A percentile compares a stretch with the other conserved stretches of the same genome.
These are phyloP conservation scores for Rhizopogon vulgaris DNA, from an alignment of 768 basidiomycete genomes.

Conservation along the genomic window DNA sequence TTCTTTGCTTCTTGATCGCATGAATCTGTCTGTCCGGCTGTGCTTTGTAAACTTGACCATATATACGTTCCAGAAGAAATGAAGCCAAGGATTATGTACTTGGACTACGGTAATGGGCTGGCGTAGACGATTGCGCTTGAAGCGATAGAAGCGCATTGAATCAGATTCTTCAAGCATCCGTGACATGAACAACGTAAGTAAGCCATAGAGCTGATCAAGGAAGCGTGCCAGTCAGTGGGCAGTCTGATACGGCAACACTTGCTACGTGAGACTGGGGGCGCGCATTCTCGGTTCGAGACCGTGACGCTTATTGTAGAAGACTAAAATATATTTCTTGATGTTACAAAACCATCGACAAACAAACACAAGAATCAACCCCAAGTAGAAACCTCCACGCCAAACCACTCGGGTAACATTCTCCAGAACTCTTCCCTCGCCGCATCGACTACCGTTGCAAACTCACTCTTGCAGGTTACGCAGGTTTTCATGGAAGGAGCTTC, in stretches of 20 bases:
- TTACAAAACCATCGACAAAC: background rate
- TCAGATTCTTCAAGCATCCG: conserved; percentile 43
- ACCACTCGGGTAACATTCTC: conserved; percentile 60
- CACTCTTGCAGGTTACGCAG: conserved; percentile 59
- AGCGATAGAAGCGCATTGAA: conserved; percentile 82
- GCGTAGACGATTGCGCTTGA: conserved; percentile 66
- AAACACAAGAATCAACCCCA: conserved; percentile 24
- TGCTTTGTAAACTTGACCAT: conserved; percentile 98
- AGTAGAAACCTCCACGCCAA: conserved; percentile 43
- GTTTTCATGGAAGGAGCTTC: conserved; percentile 42
- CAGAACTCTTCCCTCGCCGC: conserved; percentile 58
- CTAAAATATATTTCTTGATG: too few species aligned
- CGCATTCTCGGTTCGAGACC: too few species aligned
- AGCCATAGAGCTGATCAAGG: too few species aligned
- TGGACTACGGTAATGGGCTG: conserved; percentile 65
- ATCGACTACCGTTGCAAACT: conserved; percentile 57
- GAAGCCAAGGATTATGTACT: conserved; percentile 92
- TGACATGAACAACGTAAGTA: background rate
- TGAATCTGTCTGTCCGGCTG: conserved; percentile 67
- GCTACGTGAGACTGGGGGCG: too few species aligned
- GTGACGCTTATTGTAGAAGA: too few species aligned
- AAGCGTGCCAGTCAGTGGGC: too few species aligned
- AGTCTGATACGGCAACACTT: too few species aligned
- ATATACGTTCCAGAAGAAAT: conserved; percentile 98
- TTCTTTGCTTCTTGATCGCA: conserved; percentile 98